These are phyloP conservation scores for Penicillium parvum DNA, from an alignment of 495 filamentous ascomycete genomes.

Conservation along the genomic window DNA sequence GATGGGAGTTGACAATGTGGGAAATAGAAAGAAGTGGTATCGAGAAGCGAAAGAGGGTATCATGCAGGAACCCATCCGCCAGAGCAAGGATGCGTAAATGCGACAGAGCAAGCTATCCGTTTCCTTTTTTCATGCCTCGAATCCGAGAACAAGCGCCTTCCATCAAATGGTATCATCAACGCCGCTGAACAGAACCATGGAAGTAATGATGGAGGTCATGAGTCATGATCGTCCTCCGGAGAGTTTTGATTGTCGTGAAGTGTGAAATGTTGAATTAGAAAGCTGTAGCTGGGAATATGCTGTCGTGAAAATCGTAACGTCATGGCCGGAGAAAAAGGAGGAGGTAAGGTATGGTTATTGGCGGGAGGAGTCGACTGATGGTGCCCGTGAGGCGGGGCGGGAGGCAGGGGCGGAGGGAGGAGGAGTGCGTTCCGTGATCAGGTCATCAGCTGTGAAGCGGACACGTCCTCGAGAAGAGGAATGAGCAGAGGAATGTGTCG, in stretches of 20 bases:
- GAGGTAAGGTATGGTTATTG: conserved; percentile 8
- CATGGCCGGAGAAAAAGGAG: conserved; percentile 11
- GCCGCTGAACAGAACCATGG: conserved; percentile 2
- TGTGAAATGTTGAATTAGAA: background rate
- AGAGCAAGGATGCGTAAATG: conserved; percentile 9
- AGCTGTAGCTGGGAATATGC: conserved; percentile 2
- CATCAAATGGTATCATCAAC: conserved; percentile 2
- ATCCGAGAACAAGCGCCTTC: background rate
- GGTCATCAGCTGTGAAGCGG: conserved; percentile 26
- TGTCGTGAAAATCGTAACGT: conserved; percentile 26
- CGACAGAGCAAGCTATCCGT: conserved; percentile 1
- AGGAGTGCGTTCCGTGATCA: conserved; percentile 19
- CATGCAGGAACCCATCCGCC: conserved; percentile 17
- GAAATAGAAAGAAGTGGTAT: too few species aligned
- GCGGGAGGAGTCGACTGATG: conserved; percentile 21
- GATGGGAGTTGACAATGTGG: too few species aligned
- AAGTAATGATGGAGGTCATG: conserved; percentile 3
- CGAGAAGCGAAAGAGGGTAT: conserved; percentile 18
- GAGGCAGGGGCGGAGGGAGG: conserved; percentile 18
- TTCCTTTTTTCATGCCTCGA: conserved; percentile 1
- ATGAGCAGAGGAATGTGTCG: conserved; percentile 31
- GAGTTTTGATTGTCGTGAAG: conserved; percentile 12
- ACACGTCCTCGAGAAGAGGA: conserved; percentile 11
- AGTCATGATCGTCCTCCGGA: background rate
- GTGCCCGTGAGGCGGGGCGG: conserved; percentile 16